phyloP scores from a whole-genome alignment of 2,329 filamentous ascomycete species.

The Talaromyces sp. region DNA sequence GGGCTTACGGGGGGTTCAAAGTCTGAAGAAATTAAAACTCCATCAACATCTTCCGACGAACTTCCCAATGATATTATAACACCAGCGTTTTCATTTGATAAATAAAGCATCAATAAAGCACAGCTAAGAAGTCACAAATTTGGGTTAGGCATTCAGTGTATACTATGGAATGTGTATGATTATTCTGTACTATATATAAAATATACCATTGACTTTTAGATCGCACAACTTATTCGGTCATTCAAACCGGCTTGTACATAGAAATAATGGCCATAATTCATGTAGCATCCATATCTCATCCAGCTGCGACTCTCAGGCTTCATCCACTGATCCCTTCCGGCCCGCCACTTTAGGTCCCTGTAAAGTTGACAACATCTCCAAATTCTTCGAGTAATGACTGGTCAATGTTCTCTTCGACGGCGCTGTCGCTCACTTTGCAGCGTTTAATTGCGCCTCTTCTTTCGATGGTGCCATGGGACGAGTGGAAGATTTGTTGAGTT shows the following conservation, averaged over 20 bases:
- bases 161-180: not conserved
- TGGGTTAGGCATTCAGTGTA: not conserved
- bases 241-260: not conserved
- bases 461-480: not conserved
- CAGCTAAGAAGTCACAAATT: not conserved
- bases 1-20: slow-evolving; percentile 44
- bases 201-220: not conserved
- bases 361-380: slow-evolving; percentile 12
- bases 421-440: not conserved
- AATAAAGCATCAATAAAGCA: not conserved
- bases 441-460: not conserved
- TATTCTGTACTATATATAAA: not conserved
- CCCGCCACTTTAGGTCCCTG: not conserved
- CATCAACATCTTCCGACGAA: not conserved
- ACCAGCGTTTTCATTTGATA: not conserved
- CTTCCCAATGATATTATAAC: not conserved
- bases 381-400: slow-evolving; percentile 9
- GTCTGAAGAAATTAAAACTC: not conserved
- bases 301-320: not conserved
- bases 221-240: not conserved
- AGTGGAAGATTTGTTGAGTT: not conserved
- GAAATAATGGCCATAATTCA: not conserved
- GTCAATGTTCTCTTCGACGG: slow-evolving; percentile 2
- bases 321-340: not conserved
- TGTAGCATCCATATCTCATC: not conserved